Evolutionary conservation across 345 rosid genomes (phyloP).

Genomic region (Kernera saxatilis): DNA sequence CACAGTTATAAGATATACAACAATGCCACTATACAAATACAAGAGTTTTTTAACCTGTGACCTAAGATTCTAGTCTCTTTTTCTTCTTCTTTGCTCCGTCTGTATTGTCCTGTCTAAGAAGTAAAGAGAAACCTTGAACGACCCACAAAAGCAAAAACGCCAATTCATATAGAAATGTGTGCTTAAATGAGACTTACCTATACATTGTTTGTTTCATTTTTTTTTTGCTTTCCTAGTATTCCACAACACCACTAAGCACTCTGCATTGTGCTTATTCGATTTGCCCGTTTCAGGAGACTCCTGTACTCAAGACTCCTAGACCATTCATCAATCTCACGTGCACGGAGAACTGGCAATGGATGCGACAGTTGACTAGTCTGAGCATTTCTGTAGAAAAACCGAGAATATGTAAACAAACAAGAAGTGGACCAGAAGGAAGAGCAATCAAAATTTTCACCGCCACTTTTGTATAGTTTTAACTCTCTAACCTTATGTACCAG

Average conservation of each 20-base stretch:
- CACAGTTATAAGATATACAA: slow-evolving; percentile 16
- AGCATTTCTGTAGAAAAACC: slow-evolving; percentile 67
- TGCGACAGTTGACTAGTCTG: slow-evolving; percentile 92
- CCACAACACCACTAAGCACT: slow-evolving; percentile 31
- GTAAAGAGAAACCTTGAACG: neutral
- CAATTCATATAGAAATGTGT: neutral
- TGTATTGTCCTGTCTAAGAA: neutral
- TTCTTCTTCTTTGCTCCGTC: neutral
- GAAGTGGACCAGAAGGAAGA: neutral
- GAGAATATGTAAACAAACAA: slow-evolving; percentile 20
- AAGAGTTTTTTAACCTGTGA: slow-evolving; percentile 17
- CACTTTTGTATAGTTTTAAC: neutral
- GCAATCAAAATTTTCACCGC: neutral
- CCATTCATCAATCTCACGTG: slow-evolving; percentile 95
- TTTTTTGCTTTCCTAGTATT: neutral
- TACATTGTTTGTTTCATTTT: slow-evolving; percentile 7
- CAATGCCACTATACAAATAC: slow-evolving; percentile 10
- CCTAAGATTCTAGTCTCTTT: slow-evolving; percentile 3
- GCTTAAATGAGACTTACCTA: slow-evolving; percentile 1
- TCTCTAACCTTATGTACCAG: slow-evolving; percentile 81
- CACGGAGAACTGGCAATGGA: slow-evolving; percentile 96
- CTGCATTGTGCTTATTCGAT: slow-evolving; percentile 31
- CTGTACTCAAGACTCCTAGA: slow-evolving; percentile 71
- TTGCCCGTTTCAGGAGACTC: slow-evolving; percentile 60
- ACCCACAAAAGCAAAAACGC: neutral